Conservation (phyloP, 495 filamentous ascomycete genomes). For the Neurospora sublineolata region DNA sequence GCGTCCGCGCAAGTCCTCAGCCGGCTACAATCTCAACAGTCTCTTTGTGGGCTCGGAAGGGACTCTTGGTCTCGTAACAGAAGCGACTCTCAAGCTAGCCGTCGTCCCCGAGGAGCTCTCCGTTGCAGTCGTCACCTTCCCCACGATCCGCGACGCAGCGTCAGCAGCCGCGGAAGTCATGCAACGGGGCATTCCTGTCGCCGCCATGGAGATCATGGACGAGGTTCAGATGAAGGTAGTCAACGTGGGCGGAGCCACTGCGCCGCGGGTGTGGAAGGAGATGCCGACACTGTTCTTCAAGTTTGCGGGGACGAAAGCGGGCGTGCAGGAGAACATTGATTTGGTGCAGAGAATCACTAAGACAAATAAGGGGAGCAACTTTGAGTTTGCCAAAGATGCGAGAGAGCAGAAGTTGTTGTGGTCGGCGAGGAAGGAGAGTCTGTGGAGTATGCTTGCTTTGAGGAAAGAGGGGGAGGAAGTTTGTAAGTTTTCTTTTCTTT, state of each 20-base stretch:
- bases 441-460: conserved; percentile 67
- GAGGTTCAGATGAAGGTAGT: conserved; percentile 73
- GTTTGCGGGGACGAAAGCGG: conserved; percentile 60
- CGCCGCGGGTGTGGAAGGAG: conserved; percentile 59
- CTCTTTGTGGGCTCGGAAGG: conserved; percentile 71
- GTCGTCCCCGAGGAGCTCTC: conserved; percentile 60
- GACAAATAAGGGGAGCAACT: conserved; percentile 49
- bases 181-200: conserved; percentile 60
- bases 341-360: conserved; percentile 55
- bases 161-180: conserved; percentile 58
- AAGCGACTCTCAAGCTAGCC: conserved; percentile 63
- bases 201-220: conserved; percentile 75
- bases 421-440: conserved; percentile 62
- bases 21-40: conserved; percentile 69
- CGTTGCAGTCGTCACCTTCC: conserved; percentile 68
- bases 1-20: conserved; percentile 65
- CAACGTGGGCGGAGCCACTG: conserved; percentile 58
- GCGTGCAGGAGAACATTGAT: conserved; percentile 56
- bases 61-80: conserved; percentile 66
- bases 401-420: conserved; percentile 61
- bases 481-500: conserved; percentile 28
- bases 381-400: conserved; percentile 59
- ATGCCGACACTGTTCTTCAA: conserved; percentile 77
- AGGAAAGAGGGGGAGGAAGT: conserved; percentile 49
- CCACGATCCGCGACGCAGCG: conserved; percentile 60